A percentile compares a stretch with the other conserved stretches of the same genome.
These are phyloP conservation scores for Citrus glauca DNA, from an alignment of 345 rosid species.

Conservation along the genomic window DNA sequence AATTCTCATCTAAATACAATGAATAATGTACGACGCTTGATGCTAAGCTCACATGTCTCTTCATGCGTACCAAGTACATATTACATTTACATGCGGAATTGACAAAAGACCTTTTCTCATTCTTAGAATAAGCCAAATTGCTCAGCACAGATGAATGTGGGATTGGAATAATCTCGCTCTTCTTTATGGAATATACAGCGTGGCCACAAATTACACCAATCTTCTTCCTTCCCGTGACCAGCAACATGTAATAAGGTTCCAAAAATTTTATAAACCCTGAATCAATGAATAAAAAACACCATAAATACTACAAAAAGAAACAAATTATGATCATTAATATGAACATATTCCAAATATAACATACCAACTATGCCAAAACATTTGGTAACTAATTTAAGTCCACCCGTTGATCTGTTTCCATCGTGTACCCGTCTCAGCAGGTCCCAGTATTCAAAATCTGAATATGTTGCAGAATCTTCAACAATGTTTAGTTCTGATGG, in stretches of 20 bases:
- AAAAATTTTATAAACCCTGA: slow-evolving; percentile 84
- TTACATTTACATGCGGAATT: slow-evolving; percentile 83
- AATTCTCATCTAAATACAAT: slow-evolving; percentile 47
- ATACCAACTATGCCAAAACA: slow-evolving; percentile 91
- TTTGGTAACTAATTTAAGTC: slow-evolving; percentile 72
- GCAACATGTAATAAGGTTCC: slow-evolving; percentile 93
- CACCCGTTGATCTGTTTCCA: slow-evolving; percentile 81
- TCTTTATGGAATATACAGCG: slow-evolving; percentile 56
- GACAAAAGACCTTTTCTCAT: slow-evolving; percentile 98
- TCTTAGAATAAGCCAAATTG: slow-evolving; percentile 83
- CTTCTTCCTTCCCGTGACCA: slow-evolving; percentile 84
- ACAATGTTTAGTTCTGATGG: slow-evolving; percentile 58
- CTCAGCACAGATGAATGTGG: slow-evolving; percentile 65
- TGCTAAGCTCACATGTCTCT: slow-evolving; percentile 30
- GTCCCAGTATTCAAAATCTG: slow-evolving; percentile 66
- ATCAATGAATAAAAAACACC: slow-evolving; percentile 12
- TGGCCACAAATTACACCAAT: slow-evolving; percentile 88
- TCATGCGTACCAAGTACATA: slow-evolving; percentile 53
- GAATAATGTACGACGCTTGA: slow-evolving; percentile 18
- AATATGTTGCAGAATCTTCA: slow-evolving; percentile 60
- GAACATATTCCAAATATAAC: slow-evolving; percentile 10
- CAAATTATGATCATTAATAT: background rate
- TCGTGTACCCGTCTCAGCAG: slow-evolving; percentile 66
- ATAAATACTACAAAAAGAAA: slow-evolving; percentile 3
- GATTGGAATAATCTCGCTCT: slow-evolving; percentile 68